A percentile compares a stretch with the other conserved stretches of the same genome.
phyloP scores from a whole-genome alignment of 345 rosid genomes.

The Ceriops tagal region DNA sequence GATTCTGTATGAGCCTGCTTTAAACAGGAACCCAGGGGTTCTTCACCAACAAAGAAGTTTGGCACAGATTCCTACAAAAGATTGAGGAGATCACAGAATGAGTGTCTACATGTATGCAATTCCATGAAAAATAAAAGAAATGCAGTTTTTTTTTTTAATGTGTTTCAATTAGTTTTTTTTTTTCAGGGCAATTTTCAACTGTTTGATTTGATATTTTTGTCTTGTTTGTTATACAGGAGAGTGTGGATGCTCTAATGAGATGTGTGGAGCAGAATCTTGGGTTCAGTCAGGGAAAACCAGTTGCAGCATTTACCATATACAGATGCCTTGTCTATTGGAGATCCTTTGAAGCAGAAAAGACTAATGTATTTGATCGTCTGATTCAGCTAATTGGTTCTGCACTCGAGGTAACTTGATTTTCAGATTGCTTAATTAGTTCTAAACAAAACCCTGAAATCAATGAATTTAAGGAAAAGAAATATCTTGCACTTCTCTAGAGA shows the following conservation, averaged over 20 bases:
- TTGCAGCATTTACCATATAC: conserved; percentile 94
- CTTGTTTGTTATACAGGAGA: conserved; percentile 57
- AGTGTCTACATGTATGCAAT: conserved; percentile 69
- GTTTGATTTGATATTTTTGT: conserved; percentile 11
- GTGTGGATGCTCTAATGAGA: conserved; percentile 67
- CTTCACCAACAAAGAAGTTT: conserved; percentile 51
- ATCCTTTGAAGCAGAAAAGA: conserved; percentile 92
- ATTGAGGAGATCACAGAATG: conserved; percentile 58
- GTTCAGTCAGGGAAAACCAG: conserved; percentile 74
- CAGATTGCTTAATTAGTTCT: background rate
- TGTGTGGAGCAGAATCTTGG: conserved; percentile 70
- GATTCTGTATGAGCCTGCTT: conserved; percentile 7
- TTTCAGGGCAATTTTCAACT: conserved; percentile 3
- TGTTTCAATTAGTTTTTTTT: background rate
- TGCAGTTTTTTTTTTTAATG: background rate
- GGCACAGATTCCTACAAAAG: conserved; percentile 65
- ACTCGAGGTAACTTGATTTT: conserved; percentile 63
- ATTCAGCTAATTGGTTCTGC: conserved; percentile 96
- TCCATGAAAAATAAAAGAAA: background rate
- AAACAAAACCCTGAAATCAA: background rate
- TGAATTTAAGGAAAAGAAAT: background rate
- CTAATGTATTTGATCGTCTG: conserved; percentile 92
- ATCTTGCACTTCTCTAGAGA: background rate
- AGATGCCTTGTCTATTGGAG: conserved; percentile 96
- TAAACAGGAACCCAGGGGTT: conserved; percentile 53